phyloP scores from a whole-genome alignment of 108 stramenopile genomes.

The Cyclotella atomus region DNA sequence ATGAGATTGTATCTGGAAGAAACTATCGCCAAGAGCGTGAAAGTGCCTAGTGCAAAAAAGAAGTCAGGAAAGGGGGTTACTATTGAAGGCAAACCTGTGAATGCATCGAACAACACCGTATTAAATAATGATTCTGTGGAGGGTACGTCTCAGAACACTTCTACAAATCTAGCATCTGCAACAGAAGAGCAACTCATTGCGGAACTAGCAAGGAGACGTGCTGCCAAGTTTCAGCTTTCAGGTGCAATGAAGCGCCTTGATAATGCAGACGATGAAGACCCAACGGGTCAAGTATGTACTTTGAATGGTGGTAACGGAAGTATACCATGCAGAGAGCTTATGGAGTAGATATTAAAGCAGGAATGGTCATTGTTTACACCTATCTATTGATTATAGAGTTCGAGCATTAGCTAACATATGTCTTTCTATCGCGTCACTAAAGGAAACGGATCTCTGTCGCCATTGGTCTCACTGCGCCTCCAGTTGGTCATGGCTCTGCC shows the following conservation, averaged over 20 bases:
- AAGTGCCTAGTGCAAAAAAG: constrained; percentile 38
- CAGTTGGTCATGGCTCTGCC: constrained; percentile 73
- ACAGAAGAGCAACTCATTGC: constrained; percentile 77
- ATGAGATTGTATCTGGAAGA: constrained; percentile 84
- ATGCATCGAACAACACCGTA: neutral
- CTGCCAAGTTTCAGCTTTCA: constrained; percentile 55
- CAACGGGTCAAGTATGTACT: constrained; percentile 81
- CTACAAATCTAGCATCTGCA: constrained; percentile 40
- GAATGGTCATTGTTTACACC: too few relatives aligned
- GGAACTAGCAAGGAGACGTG: constrained; percentile 78
- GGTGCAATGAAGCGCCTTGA: constrained; percentile 69
- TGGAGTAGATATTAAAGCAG: too few relatives aligned
- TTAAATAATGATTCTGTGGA: neutral
- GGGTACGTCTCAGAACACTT: neutral
- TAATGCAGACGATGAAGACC: constrained; percentile 41
- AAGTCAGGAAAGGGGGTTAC: constrained; percentile 5
- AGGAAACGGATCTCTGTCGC: constrained; percentile 63
- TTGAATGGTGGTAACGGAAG: constrained; percentile 68
- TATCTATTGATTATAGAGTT: too few relatives aligned
- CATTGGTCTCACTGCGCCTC: constrained; percentile 64
- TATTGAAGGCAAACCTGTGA: neutral
- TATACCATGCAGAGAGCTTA: constrained; percentile 78
- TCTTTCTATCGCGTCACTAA: constrained; percentile 10
- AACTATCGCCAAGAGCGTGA: constrained; percentile 80
- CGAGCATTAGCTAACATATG: neutral